phyloP scores from a whole-genome alignment of 371 early-diverging fungal genomes.

The Encephalitozoon cuniculi region DNA sequence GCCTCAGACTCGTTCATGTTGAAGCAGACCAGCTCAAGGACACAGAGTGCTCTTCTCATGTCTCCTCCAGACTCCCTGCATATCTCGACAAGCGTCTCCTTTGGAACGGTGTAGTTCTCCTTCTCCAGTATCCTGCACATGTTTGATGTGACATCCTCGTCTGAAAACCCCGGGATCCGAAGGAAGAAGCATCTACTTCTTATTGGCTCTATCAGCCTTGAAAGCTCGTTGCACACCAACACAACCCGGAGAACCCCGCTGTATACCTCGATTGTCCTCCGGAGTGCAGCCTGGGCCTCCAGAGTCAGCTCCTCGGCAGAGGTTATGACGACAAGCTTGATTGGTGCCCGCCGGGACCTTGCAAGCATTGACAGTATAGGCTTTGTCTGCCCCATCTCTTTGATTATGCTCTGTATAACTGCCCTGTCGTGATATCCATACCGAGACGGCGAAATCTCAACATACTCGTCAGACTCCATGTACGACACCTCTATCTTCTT shows the following conservation, averaged over 20 bases:
- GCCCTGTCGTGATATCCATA: constrained; percentile 84
- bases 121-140: constrained; percentile 21
- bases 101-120: constrained; percentile 34
- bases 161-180: constrained; percentile 72
- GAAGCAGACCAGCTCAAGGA: constrained; percentile 72
- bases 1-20: constrained; percentile 65
- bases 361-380: constrained; percentile 66
- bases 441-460: constrained; percentile 63
- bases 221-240: constrained; percentile 75
- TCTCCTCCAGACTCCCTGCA: constrained; percentile 72
- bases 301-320: constrained; percentile 81
- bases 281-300: constrained; percentile 91
- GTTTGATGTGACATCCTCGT: constrained; percentile 64
- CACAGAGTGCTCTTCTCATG: constrained; percentile 73
- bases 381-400: constrained; percentile 91
- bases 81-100: constrained; percentile 51
- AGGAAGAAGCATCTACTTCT: constrained; percentile 82
- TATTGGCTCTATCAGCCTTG: constrained; percentile 84
- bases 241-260: constrained; percentile 80
- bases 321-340: constrained; percentile 77
- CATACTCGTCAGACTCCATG: constrained; percentile 55
- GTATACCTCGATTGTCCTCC: constrained; percentile 98
- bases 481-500: constrained; percentile 69
- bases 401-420: constrained; percentile 87
- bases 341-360: not conserved